Percentiles rank a stretch among this genome's conserved stretches.
Conservation (phyloP, 371 early-diverging fungal species). For the Mucor circinelloides region DNA sequence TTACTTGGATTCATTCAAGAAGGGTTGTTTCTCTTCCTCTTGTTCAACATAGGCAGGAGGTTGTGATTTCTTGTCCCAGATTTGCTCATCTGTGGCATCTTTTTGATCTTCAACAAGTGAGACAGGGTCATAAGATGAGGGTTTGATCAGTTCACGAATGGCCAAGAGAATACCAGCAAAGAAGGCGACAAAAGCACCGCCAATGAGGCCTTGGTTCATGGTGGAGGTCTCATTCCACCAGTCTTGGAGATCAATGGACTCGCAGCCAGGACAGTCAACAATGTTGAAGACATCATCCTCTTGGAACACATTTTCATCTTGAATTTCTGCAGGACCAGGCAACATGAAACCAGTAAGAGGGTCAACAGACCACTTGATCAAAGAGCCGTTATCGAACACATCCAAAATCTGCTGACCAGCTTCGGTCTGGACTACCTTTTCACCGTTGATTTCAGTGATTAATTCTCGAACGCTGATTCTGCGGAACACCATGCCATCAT, state of each 20-base stretch:
- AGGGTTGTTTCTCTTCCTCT: conserved; percentile 42
- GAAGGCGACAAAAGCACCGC: conserved; percentile 29
- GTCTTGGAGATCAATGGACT: conserved; percentile 21
- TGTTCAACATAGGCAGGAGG: conserved; percentile 33
- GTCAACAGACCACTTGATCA: conserved; percentile 52
- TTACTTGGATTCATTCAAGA: conserved; percentile 16
- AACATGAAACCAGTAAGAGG: conserved; percentile 48
- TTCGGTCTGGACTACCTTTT: conserved; percentile 68
- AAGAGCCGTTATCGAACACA: conserved; percentile 45
- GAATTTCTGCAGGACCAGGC: conserved; percentile 22
- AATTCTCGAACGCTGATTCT: conserved; percentile 64
- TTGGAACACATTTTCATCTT: not conserved
- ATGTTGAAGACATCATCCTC: not conserved
- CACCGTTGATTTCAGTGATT: conserved; percentile 72
- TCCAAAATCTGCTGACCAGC: conserved; percentile 72
- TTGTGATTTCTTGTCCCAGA: conserved; percentile 27
- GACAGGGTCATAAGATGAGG: conserved; percentile 21
- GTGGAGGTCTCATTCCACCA: conserved; percentile 45
- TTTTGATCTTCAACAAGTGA: conserved; percentile 22
- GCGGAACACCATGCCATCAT: conserved; percentile 58
- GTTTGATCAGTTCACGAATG: conserved; percentile 33
- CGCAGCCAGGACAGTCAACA: conserved; percentile 12
- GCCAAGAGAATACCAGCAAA: conserved; percentile 30
- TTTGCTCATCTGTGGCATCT: not conserved
- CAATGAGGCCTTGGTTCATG: conserved; percentile 26